Evolutionary conservation across 2,329 filamentous ascomycete genomes (phyloP), one percentile per base, ranked within the genome.

Genomic region (Colletotrichum sp.): DNA sequence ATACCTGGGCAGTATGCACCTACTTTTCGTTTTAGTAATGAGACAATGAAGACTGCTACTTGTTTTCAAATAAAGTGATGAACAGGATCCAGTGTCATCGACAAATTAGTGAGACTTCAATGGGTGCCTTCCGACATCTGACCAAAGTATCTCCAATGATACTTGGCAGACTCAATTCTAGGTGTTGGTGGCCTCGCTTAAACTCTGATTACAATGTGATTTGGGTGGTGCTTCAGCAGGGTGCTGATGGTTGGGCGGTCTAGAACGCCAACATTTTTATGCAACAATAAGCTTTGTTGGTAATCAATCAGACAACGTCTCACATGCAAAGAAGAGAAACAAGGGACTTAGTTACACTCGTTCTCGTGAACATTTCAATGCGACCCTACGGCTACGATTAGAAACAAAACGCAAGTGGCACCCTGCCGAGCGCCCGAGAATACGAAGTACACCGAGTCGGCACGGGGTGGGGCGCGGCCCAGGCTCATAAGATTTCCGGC

Each of bases 101-200:
- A 44, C 44, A n/a, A 13, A 21, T 21, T 0, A 49, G 15, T 3
- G 44, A 49, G 18, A 49, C 44, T 13, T 49, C 2, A 7, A 13
- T 9, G n/a, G 6, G 1, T 21, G n/a, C 44, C 18, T 8, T 49
- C 44, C n/a, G n/a, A 21, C 44, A 49, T 2, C 4, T 21, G 44
- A 52, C 0, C n/a, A 3, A 52, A 21, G 10, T 3, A 21, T 52
- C n/a, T 13, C 5, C 2, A 13, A 21, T 0, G 1, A 24, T 52
- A 21, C 44, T 0, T 21, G 6, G 12, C 10, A 1, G 16, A 52
- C 3, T 21, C n/a, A 13, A 12, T 52, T 21, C 1, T 12, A 24
- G n/a, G 18, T 0, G 44, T 13, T 13, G 44, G n/a, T 1, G 44
- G n/a, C 44, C 44, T 52, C 10, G 44, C 44, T 8, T 52, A 24